Conservation (phyloP, 2,329 filamentous ascomycete genomes). For the Trichoderma semiorbis region DNA sequence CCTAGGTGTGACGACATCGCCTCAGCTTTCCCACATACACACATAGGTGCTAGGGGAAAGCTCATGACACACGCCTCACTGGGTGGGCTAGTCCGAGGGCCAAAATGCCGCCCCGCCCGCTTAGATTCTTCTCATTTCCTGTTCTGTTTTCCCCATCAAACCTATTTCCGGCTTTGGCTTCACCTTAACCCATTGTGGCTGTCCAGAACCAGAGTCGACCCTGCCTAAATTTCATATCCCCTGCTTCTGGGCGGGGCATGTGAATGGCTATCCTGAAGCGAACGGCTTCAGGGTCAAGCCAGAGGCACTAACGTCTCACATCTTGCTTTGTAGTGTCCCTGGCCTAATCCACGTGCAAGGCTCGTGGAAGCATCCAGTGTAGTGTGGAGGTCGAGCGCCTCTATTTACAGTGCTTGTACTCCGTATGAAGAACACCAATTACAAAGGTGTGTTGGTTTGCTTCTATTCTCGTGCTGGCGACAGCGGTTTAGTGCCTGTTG, state of each 20-base stretch:
- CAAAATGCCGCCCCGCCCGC: neutral
- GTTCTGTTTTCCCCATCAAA: neutral
- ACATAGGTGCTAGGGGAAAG: neutral
- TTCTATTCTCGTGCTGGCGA: neutral
- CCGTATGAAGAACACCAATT: neutral
- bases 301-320: neutral
- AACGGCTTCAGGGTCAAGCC: neutral
- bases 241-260: neutral
- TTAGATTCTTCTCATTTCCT: slow-evolving; percentile 7
- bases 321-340: neutral
- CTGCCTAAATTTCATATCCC: neutral
- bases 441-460: neutral
- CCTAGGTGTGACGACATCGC: slow-evolving; percentile 2
- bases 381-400: neutral
- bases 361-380: slow-evolving; percentile 3
- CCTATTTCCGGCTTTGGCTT: slow-evolving; percentile 8
- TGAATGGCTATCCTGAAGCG: slow-evolving; percentile 1
- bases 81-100: neutral
- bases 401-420: neutral
- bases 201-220: neutral
- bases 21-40: neutral
- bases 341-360: slow-evolving; percentile 1
- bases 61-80: slow-evolving; percentile 4
- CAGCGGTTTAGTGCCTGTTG: neutral
- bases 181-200: slow-evolving; percentile 4